Evolutionary conservation across 1,139 yeast genomes (phyloP), one percentile per base, ranked within the genome.

Genomic region (Suhomyces guaymorum): DNA sequence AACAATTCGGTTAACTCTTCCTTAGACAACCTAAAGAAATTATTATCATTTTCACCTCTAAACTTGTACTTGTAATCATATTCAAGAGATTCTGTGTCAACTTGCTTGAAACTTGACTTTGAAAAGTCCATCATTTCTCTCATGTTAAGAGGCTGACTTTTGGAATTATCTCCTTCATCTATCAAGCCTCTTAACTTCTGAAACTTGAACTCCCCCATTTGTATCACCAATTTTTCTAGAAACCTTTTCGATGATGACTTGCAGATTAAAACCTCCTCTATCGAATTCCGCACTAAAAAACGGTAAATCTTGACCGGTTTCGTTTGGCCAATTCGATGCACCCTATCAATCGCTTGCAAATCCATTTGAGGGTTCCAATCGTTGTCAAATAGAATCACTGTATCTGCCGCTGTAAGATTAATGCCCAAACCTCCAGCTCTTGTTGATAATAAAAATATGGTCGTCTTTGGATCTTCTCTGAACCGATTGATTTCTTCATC

Each of bases 311-410:
- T 71, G 2, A 89, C 96, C 0, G 96, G 96, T 35, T 75, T 79
- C 1, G 65, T 70, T 57, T 92, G 98, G 0, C 98, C 97, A 38
- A 92, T 87, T 53, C 98, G 70, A 57, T 92, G 97, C 10, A 87
- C 95, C 40, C 98, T 71, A 53, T 90, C 97, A 77, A 92, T 92
- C 0, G 97, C 97, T 56, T 92, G 98, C 33, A 89, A 63, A 58
- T 92, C 97, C 48, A 88, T 90, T 54, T 92, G 97, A 0, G 98
- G 98, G 51, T 92, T 92, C 96, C 97, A 90, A 55, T 92, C 97
- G 41, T 87, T 84, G 53, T 92, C 98, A 55, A 87, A 89, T 11
- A 92, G 53, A 4, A 92, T 77, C 1, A 92, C 97, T 0, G 95
- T 83, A 49, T 92, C 97, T 0, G 97, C 96, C 1, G 85, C 78